Conservation (phyloP, 1,284 basidiomycete genomes). For the Ceraceosorus guamensis region DNA sequence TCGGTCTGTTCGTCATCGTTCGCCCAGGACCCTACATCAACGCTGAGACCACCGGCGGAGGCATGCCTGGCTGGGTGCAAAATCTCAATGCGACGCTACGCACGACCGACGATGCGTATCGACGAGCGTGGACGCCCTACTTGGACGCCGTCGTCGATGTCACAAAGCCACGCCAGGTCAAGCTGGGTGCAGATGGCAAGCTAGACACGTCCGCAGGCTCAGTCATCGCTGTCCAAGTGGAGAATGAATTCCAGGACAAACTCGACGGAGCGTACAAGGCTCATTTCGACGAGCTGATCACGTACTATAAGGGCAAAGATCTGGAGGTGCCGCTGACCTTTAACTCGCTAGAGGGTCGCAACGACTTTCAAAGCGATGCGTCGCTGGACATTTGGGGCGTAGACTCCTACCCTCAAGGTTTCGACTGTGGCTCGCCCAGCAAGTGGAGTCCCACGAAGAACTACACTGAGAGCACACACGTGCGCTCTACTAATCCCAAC, state of each 20-base stretch:
- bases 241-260: slow-evolving; percentile 44
- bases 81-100: slow-evolving; percentile 62
- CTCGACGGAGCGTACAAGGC: slow-evolving; percentile 31
- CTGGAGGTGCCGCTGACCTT: slow-evolving; percentile 30
- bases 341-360: slow-evolving; percentile 21
- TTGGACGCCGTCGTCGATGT: slow-evolving; percentile 59
- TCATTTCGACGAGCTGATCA: slow-evolving; percentile 18
- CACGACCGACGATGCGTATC: slow-evolving; percentile 63
- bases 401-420: slow-evolving; percentile 62
- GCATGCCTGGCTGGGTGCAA: slow-evolving; percentile 67
- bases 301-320: slow-evolving; percentile 16
- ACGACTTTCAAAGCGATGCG: not conserved
- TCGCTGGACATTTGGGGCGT: slow-evolving; percentile 54
- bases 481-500: slow-evolving; percentile 56
- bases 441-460: slow-evolving; percentile 53
- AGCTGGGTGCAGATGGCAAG: slow-evolving; percentile 20
- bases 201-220: slow-evolving; percentile 16
- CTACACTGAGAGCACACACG: slow-evolving; percentile 47
- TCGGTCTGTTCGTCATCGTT: slow-evolving; percentile 61
- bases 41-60: slow-evolving; percentile 65
- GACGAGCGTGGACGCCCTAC: slow-evolving; percentile 64
- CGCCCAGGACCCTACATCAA: slow-evolving; percentile 62
- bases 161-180: slow-evolving; percentile 61
- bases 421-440: slow-evolving; percentile 64
- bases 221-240: slow-evolving; percentile 30